Percentiles rank a stretch among this genome's conserved stretches.
phyloP scores from a whole-genome alignment of 2,329 filamentous ascomycete species.

The Rugonectria rugulosa region DNA sequence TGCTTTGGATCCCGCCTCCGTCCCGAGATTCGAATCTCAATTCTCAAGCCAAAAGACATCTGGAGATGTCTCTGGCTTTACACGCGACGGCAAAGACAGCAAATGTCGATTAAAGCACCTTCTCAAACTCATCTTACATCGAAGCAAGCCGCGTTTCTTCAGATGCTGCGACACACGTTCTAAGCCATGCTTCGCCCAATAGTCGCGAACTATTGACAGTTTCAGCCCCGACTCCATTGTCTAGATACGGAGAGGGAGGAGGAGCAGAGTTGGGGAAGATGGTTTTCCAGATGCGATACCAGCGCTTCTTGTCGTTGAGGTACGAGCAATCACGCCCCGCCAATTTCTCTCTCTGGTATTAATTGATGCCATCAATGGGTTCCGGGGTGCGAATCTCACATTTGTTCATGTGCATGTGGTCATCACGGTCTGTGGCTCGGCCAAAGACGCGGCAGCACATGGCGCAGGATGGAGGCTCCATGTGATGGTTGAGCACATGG shows the following conservation, averaged over 20 bases:
- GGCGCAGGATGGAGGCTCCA: neutral
- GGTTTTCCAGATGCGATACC: neutral
- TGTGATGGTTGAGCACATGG: neutral
- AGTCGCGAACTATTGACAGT: neutral
- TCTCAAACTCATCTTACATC: no score
- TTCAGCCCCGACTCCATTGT: neutral
- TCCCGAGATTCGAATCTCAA: no score
- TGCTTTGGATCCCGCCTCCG: no score
- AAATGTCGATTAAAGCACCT: no score
- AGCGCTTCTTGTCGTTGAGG: neutral
- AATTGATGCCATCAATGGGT: neutral
- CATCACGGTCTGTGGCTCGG: neutral
- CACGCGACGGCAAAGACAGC: no score
- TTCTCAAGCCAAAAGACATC: no score
- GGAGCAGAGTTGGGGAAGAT: neutral
- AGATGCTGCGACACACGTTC: neutral
- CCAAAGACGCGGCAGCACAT: neutral
- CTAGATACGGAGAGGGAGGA: neutral
- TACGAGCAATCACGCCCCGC: neutral
- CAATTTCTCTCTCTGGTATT: neutral
- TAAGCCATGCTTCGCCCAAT: neutral
- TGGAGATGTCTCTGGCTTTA: no score
- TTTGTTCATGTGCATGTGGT: neutral
- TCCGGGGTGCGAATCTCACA: neutral
- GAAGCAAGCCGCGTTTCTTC: neutral